Evolutionary conservation across 345 rosid species (phyloP).

Genomic region (Eucalyptus marginata): DNA sequence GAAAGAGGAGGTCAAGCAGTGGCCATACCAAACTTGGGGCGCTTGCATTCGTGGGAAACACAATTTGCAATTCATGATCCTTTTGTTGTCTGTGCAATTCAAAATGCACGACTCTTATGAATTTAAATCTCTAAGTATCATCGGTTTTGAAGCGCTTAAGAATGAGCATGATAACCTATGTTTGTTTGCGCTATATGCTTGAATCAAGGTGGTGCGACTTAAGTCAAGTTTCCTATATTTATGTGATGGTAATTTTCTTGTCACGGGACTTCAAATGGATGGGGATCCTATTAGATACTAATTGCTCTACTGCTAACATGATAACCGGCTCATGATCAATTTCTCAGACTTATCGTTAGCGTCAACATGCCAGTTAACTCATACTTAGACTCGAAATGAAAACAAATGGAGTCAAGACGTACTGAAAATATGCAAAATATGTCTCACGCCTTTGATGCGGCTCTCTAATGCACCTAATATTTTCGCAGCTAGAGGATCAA

Average conservation of each 20-base stretch:
- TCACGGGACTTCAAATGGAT: background rate
- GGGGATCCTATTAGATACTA: background rate
- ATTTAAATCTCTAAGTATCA: background rate
- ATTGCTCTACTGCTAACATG: background rate
- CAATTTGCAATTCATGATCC: background rate
- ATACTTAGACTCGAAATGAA: too few species aligned
- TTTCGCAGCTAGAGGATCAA: too few species aligned
- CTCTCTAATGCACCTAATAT: too few species aligned
- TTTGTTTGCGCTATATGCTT: background rate
- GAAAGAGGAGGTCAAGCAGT: too few species aligned
- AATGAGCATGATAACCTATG: background rate
- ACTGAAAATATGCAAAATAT: too few species aligned
- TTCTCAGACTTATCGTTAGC: too few species aligned
- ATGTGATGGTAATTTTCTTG: background rate
- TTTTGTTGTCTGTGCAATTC: background rate
- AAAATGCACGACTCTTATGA: background rate
- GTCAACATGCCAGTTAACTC: too few species aligned
- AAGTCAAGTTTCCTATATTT: background rate
- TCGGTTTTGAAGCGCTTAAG: background rate
- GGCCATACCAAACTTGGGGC: too few species aligned
- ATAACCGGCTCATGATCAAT: rapidly evolving
- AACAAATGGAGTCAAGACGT: too few species aligned
- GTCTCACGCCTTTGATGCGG: too few species aligned
- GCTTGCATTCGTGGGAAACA: too few species aligned
- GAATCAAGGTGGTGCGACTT: background rate